Conservation (phyloP, 2,329 filamentous ascomycete species). For the Nigrospora sphaerica region DNA sequence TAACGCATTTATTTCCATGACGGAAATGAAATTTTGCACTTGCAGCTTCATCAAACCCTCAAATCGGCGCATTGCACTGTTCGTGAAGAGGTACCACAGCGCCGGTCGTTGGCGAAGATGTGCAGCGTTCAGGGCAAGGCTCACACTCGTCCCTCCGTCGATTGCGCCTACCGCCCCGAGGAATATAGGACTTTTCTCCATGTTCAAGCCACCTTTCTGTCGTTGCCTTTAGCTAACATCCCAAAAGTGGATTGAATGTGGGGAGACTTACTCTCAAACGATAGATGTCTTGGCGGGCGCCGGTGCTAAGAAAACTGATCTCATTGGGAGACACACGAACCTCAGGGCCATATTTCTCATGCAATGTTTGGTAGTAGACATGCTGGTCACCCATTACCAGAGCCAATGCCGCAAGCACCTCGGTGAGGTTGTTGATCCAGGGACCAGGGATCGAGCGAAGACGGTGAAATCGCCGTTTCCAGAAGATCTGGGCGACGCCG, state of each 20-base stretch:
- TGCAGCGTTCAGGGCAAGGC: conserved; percentile 9
- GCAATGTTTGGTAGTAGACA: conserved; percentile 13
- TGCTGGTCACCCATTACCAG: conserved; percentile 17
- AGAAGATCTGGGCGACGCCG: conserved; percentile 1
- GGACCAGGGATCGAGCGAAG: conserved; percentile 16
- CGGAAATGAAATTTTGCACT: conserved; percentile 13
- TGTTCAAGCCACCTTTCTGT: conserved; percentile 11
- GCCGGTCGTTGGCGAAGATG: conserved; percentile 19
- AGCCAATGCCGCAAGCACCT: conserved; percentile 11
- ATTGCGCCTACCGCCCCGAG: conserved; percentile 12
- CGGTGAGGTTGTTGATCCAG: conserved; percentile 14
- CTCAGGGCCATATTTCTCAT: conserved; percentile 19
- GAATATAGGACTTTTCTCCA: conserved; percentile 20
- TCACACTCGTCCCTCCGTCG: conserved; percentile 9
- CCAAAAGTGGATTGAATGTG: too few relatives aligned
- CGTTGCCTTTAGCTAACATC: neutral
- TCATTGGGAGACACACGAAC: conserved; percentile 18
- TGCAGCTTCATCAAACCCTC: conserved; percentile 14
- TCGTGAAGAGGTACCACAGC: conserved; percentile 16
- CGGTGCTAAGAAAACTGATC: conserved; percentile 16
- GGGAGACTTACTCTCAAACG: conserved; percentile 12
- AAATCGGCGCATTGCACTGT: conserved; percentile 13
- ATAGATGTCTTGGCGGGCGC: conserved; percentile 22
- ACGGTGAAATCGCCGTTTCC: conserved; percentile 13
- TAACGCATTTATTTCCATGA: conserved; percentile 4